Evolutionary conservation across 2,329 filamentous ascomycete species (phyloP).

Genomic region (Calycina herbarum): DNA sequence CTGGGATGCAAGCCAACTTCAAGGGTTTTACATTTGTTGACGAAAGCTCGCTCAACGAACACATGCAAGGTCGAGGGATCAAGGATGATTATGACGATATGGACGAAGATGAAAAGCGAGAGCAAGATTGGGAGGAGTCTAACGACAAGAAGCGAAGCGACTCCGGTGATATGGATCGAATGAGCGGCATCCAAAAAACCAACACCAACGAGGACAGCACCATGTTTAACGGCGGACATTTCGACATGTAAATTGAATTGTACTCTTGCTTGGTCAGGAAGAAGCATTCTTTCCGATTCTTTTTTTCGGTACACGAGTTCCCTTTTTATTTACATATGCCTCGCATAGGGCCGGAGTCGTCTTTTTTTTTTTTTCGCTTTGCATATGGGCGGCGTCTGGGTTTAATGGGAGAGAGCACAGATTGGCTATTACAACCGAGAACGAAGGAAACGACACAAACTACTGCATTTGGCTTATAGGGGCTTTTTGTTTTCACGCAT

Average conservation of each 20-base stretch:
- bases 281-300: conserved; percentile 5
- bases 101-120: conserved; percentile 58
- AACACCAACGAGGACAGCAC: conserved; percentile 56
- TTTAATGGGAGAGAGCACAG: conserved; percentile 12
- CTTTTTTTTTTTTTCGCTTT: conserved; percentile 16
- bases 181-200: conserved; percentile 64
- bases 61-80: conserved; percentile 59
- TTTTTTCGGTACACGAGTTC: conserved; percentile 23
- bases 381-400: conserved; percentile 33
- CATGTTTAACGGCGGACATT: conserved; percentile 62
- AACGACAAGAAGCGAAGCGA: conserved; percentile 47
- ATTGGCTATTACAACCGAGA: conserved; percentile 18
- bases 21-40: conserved; percentile 99
- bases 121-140: conserved; percentile 45
- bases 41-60: conserved; percentile 88
- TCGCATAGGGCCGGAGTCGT: conserved; percentile 33
- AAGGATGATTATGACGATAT: conserved; percentile 59
- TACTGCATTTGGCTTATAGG: neutral
- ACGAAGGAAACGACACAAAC: conserved; percentile 7
- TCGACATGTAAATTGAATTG: conserved; percentile 55
- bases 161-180: conserved; percentile 41
- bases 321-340: conserved; percentile 25
- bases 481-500: neutral
- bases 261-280: conserved; percentile 12
- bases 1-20: conserved; percentile 96